These are phyloP conservation scores for Royoungia palumana DNA, from an alignment of 768 basidiomycete genomes.

Conservation along the genomic window DNA sequence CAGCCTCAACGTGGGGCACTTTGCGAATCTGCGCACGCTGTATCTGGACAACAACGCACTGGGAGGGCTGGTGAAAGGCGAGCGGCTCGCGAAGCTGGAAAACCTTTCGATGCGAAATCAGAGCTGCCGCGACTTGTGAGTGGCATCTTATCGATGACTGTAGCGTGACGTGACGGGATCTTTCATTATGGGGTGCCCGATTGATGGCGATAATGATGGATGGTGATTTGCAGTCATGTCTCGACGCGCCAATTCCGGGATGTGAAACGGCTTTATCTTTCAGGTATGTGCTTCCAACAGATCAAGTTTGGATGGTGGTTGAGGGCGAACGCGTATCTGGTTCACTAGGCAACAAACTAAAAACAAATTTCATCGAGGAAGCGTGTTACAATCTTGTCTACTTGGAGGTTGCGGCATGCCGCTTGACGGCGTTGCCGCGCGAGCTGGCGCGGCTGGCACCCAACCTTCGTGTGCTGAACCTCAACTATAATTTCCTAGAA, in stretches of 20 bases:
- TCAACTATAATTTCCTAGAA: constrained; percentile 96
- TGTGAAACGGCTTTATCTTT: constrained; percentile 91
- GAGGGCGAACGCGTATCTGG: constrained; percentile 20
- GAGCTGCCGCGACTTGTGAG: constrained; percentile 70
- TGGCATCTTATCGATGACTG: constrained; percentile 25
- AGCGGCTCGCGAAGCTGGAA: constrained; percentile 70
- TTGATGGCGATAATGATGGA: constrained; percentile 33
- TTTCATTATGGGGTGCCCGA: constrained; percentile 37
- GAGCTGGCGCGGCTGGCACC: constrained; percentile 66
- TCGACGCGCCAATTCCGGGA: constrained; percentile 74
- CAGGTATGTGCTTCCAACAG: constrained; percentile 56
- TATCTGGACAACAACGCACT: constrained; percentile 88
- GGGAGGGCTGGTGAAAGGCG: constrained; percentile 47
- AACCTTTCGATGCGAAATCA: constrained; percentile 92
- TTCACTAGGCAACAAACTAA: constrained; percentile 67
- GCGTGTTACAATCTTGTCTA: constrained; percentile 89
- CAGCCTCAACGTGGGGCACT: constrained; percentile 56
- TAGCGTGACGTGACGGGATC: constrained; percentile 35
- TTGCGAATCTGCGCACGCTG: constrained; percentile 78
- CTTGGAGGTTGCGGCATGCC: constrained; percentile 87
- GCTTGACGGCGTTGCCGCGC: constrained; percentile 69
- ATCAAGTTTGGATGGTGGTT: constrained; percentile 7
- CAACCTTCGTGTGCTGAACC: constrained; percentile 86
- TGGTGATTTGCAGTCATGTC: constrained; percentile 39
- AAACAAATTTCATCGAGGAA: constrained; percentile 57